Conservation (phyloP, 805 yeast species). For the Metschnikowia chrysomelidarum region DNA sequence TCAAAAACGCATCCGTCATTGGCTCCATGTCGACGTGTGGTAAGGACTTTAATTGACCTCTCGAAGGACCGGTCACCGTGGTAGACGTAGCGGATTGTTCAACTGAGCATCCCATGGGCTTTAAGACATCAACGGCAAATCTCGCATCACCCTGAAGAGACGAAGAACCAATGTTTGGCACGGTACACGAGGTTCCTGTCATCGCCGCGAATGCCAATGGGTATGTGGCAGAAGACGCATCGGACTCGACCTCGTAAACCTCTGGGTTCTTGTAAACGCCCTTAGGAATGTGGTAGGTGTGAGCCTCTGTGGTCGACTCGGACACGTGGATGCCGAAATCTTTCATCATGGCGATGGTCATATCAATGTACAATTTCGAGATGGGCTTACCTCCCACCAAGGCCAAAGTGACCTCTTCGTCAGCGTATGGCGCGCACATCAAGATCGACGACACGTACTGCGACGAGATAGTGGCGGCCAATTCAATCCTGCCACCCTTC, state of each 20-base stretch:
- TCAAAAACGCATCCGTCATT: constrained; percentile 97
- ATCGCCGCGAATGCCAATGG: constrained; percentile 97
- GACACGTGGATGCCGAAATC: constrained; percentile 80
- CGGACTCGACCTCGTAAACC: constrained; percentile 89
- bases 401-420: constrained; percentile 79
- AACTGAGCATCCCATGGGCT: constrained; percentile 94
- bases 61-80: constrained; percentile 86
- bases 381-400: constrained; percentile 96
- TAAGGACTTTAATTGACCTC: constrained; percentile 66
- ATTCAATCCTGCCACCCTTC: constrained; percentile 87
- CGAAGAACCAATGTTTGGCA: constrained; percentile 89
- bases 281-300: constrained; percentile 88
- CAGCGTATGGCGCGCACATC: constrained; percentile 97
- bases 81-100: constrained; percentile 81
- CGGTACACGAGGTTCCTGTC: constrained; percentile 88
- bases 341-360: constrained; percentile 96
- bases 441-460: constrained; percentile 95
- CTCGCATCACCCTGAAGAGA: constrained; percentile 97
- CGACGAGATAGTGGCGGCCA: constrained; percentile 94
- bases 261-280: constrained; percentile 78
- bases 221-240: constrained; percentile 96
- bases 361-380: constrained; percentile 91
- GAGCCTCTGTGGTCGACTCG: constrained; percentile 64
- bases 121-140: constrained; percentile 88
- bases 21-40: constrained; percentile 94